Evolutionary conservation across 2,329 filamentous ascomycete genomes (phyloP), one percentile per base, ranked within the genome.

Genomic region (Sporothrix euskadiensis): DNA sequence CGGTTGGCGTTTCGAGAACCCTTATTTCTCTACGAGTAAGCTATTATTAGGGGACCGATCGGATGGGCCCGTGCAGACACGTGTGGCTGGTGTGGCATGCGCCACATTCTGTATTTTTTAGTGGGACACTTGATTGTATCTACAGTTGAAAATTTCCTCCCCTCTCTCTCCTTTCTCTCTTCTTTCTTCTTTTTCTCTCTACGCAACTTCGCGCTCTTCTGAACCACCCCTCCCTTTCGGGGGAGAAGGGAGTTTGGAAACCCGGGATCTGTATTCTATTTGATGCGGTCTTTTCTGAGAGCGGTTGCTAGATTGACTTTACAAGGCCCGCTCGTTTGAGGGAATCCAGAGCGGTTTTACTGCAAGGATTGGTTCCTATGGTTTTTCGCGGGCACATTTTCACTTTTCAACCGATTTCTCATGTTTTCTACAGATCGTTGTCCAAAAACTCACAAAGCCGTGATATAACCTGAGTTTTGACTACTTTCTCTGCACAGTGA

Each of bases 241-340:
- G 47, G 14, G 59, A 59, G 56, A 71, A 39, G 56, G 57, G 70
- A 52, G 73, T 52, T 73, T 56, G 66, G 39, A 54, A 22, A 56
- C 22, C 32, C 9, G 16, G 6, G 22, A 49, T 5, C 52, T 61
- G 71, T 47, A 32, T 63, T 47, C 39, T 32, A 12, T 52, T 16
- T 12, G 32, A 30, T 30, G 14, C 32, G 41, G 16, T 70, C 57
- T 30, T 19, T 63, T 44, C 16, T 19, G 74, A 63, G 73, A 35
- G 71, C 73, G 73, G 76, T 76, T 78, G 77, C 77, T 54, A 78
- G 77, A 78, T 74, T 49, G 75, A 76, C 44, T 35, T 35, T 32
- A 74, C 41, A 66, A 66, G 71, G 63, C 66, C 77, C 77, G 76
- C 77, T 75, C 77, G 77, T 78, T 78, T 78, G 77, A 78, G 75